phyloP scores from a whole-genome alignment of 2,329 filamentous ascomycete species.

The Colletotrichum tropicale region DNA sequence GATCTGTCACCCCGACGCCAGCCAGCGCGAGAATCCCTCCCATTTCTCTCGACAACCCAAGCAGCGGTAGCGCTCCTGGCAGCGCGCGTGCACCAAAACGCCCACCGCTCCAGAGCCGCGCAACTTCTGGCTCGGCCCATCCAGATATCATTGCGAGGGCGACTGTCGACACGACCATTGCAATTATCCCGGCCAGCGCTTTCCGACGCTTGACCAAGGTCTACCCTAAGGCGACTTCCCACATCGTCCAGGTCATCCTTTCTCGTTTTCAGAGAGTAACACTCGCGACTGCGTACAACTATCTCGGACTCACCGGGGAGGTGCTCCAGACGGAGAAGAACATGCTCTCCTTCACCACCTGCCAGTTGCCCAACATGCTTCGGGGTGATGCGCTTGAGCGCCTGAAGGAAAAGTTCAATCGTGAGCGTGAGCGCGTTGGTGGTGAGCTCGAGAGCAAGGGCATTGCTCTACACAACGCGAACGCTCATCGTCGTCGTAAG shows the following conservation, averaged over 20 bases:
- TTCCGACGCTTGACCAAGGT: slow-evolving; percentile 91
- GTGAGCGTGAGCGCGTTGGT: slow-evolving; percentile 81
- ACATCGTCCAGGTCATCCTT: slow-evolving; percentile 97
- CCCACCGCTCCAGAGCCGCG: slow-evolving; percentile 46
- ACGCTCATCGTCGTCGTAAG: slow-evolving; percentile 67
- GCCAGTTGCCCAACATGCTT: slow-evolving; percentile 89
- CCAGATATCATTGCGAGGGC: slow-evolving; percentile 97
- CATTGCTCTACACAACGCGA: slow-evolving; percentile 89
- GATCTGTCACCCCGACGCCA: slow-evolving; percentile 4
- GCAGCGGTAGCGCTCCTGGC: not conserved
- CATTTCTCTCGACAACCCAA: slow-evolving; percentile 59
- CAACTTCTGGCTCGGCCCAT: slow-evolving; percentile 77
- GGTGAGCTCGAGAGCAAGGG: slow-evolving; percentile 87
- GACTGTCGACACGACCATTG: slow-evolving; percentile 95
- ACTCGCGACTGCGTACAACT: slow-evolving; percentile 91
- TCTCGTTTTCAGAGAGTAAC: slow-evolving; percentile 95
- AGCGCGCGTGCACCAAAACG: slow-evolving; percentile 29
- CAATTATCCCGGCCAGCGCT: slow-evolving; percentile 95
- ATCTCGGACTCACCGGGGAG: slow-evolving; percentile 89
- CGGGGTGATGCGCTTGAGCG: slow-evolving; percentile 82
- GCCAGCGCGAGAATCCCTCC: slow-evolving; percentile 67
- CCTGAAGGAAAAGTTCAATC: slow-evolving; percentile 90
- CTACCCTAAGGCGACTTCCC: slow-evolving; percentile 94
- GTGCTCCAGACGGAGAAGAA: slow-evolving; percentile 91
- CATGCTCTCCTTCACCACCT: slow-evolving; percentile 91